phyloP scores from a whole-genome alignment of 441 rosid species.

The Pelargonium citronellum region DNA sequence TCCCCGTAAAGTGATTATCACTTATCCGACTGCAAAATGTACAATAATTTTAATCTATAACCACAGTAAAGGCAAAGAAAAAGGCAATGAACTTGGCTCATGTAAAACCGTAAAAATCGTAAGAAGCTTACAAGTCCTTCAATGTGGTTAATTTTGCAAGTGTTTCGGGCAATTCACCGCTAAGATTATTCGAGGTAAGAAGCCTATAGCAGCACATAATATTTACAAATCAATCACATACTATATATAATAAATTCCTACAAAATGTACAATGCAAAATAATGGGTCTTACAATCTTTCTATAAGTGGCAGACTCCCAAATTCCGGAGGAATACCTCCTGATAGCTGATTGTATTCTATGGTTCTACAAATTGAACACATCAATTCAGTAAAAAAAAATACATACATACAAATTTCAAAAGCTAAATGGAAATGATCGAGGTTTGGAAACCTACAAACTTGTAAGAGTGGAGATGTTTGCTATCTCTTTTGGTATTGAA shows the following conservation, averaged over 20 bases:
- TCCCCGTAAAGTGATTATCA: slow-evolving; percentile 42
- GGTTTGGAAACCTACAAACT: slow-evolving; percentile 34
- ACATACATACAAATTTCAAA: not conserved
- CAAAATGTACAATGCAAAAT: not conserved
- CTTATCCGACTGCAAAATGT: slow-evolving; percentile 36
- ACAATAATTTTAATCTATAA: not conserved
- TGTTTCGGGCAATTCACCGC: slow-evolving; percentile 45
- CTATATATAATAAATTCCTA: not conserved
- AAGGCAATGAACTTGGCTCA: not conserved
- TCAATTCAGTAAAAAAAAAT: not conserved
- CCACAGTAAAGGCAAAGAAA: no score
- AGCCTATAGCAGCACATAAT: slow-evolving; percentile 24
- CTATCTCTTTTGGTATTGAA: slow-evolving; percentile 51
- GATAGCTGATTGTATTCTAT: slow-evolving; percentile 44
- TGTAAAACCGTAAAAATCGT: not conserved
- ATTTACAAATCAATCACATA: not conserved
- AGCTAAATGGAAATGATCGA: not conserved
- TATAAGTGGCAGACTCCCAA: slow-evolving; percentile 36
- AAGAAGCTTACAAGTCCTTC: slow-evolving; percentile 38
- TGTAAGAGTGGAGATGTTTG: slow-evolving; percentile 33
- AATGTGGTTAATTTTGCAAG: slow-evolving; percentile 37
- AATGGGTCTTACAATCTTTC: slow-evolving; percentile 32
- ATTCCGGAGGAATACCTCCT: slow-evolving; percentile 45
- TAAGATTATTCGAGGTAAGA: slow-evolving; percentile 45
- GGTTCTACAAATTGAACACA: slow-evolving; percentile 20